These are phyloP conservation scores for Jackrogersella minutella DNA, from an alignment of 495 filamentous ascomycete genomes.

Conservation along the genomic window DNA sequence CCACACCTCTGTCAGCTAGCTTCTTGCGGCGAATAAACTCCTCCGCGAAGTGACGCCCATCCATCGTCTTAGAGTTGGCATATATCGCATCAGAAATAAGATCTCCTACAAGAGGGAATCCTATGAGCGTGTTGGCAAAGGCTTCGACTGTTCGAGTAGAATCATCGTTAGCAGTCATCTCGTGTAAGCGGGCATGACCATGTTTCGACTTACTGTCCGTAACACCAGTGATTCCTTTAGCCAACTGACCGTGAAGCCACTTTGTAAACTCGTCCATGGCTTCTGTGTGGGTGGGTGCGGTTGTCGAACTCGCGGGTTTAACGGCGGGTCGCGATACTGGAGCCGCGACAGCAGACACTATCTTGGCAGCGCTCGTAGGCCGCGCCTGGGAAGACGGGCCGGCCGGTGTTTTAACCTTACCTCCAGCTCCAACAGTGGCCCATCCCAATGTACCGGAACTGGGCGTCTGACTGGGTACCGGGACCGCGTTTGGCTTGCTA, in stretches of 20 bases:
- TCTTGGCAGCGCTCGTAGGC: slow-evolving; percentile 60
- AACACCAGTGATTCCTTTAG: slow-evolving; percentile 57
- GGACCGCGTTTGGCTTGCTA: slow-evolving; percentile 65
- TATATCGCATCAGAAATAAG: slow-evolving; percentile 93
- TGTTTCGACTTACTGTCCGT: slow-evolving; percentile 60
- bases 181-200: slow-evolving; percentile 65
- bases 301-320: slow-evolving; percentile 49
- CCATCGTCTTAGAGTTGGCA: slow-evolving; percentile 80
- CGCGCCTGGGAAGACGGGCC: slow-evolving; percentile 65
- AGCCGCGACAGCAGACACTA: slow-evolving; percentile 21
- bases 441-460: slow-evolving; percentile 66
- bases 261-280: slow-evolving; percentile 89
- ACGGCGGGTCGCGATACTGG: slow-evolving; percentile 20
- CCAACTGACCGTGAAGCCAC: slow-evolving; percentile 82
- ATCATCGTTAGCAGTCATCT: slow-evolving; percentile 40
- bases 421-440: slow-evolving; percentile 95
- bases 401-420: slow-evolving; percentile 81
- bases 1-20: slow-evolving; percentile 87
- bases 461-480: slow-evolving; percentile 19
- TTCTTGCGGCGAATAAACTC: slow-evolving; percentile 93
- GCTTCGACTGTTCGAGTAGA: slow-evolving; percentile 73
- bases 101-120: slow-evolving; percentile 75
- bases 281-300: slow-evolving; percentile 61
- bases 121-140: slow-evolving; percentile 76
- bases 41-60: slow-evolving; percentile 90